Conservation (phyloP, 352 stramenopile genomes). For the Phytophthora chlamydospora region DNA sequence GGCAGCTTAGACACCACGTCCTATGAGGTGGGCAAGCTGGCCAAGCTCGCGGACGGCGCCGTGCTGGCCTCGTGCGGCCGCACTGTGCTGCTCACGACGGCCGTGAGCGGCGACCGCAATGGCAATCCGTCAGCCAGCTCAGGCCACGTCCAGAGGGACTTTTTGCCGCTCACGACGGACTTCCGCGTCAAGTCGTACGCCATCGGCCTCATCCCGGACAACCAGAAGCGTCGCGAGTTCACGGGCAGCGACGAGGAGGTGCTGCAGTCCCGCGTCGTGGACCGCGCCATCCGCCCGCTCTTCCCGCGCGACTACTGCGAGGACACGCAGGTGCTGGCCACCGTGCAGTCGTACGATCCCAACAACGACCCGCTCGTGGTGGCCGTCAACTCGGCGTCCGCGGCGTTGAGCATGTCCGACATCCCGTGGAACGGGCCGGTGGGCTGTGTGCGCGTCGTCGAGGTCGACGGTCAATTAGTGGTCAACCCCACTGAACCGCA, state of each 20-base stretch:
- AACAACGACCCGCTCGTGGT: slow-evolving; percentile 88
- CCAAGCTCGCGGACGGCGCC: slow-evolving; percentile 85
- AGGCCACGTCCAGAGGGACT: slow-evolving; percentile 46
- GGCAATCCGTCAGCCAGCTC: slow-evolving; percentile 41
- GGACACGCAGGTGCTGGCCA: slow-evolving; percentile 95
- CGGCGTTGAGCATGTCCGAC: slow-evolving; percentile 83
- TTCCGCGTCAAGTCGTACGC: slow-evolving; percentile 93
- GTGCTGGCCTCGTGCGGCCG: slow-evolving; percentile 84
- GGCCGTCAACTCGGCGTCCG: slow-evolving; percentile 90
- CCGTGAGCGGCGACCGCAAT: slow-evolving; percentile 61
- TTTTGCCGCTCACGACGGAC: slow-evolving; percentile 93
- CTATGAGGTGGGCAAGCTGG: slow-evolving; percentile 82
- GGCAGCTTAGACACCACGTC: slow-evolving; percentile 58
- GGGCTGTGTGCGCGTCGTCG: slow-evolving; percentile 88
- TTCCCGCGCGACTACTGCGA: slow-evolving; percentile 95
- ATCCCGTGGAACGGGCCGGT: slow-evolving; percentile 92
- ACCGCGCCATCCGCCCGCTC: slow-evolving; percentile 95
- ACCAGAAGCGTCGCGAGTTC: slow-evolving; percentile 88
- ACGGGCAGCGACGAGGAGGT: slow-evolving; percentile 95
- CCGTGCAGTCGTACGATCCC: slow-evolving; percentile 87
- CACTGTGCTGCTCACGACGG: slow-evolving; percentile 88
- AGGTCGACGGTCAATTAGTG: slow-evolving; percentile 89
- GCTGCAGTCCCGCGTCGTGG: slow-evolving; percentile 95
- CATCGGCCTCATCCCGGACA: slow-evolving; percentile 89
- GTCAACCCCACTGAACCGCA: slow-evolving; percentile 90